Evolutionary conservation across 495 filamentous ascomycete genomes (phyloP).

Genomic region (Annulohypoxylon moriforme): DNA sequence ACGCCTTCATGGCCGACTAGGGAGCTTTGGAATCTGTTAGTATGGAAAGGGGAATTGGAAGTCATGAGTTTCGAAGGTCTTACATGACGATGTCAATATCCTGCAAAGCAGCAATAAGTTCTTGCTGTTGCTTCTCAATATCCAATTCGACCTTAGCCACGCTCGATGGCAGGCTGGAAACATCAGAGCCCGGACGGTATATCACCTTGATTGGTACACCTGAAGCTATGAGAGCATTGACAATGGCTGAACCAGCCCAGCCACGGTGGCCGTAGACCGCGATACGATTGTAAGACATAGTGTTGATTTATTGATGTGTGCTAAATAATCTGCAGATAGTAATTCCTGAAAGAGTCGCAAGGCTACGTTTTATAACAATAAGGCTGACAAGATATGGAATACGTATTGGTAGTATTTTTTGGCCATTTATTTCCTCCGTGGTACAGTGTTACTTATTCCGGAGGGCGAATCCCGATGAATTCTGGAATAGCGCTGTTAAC

Average conservation of each 20-base stretch:
- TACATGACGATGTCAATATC: conserved; percentile 44
- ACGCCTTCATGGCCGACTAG: conserved; percentile 39
- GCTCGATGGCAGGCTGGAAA: conserved; percentile 35
- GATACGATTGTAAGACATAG: conserved; percentile 52
- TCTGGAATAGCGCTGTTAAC: background rate
- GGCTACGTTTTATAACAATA: conserved; percentile 1
- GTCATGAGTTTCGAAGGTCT: background rate
- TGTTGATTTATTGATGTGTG: background rate
- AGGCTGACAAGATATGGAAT: background rate
- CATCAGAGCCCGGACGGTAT: conserved; percentile 41
- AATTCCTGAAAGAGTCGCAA: background rate
- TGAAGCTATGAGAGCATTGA: conserved; percentile 35
- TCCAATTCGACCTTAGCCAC: conserved; percentile 33
- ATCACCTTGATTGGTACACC: conserved; percentile 41
- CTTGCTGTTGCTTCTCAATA: conserved; percentile 31
- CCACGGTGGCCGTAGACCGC: conserved; percentile 47
- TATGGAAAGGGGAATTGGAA: background rate
- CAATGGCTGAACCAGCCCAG: conserved; percentile 42
- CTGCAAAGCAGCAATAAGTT: conserved; percentile 27
- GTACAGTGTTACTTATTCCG: background rate
- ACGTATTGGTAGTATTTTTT: background rate
- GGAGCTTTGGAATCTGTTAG: conserved; percentile 25
- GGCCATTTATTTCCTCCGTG: background rate
- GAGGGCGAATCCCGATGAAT: background rate
- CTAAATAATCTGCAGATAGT: background rate